Evolutionary conservation across 139 green algal genomes (phyloP).

Genomic region (Picochlorum sp.): DNA sequence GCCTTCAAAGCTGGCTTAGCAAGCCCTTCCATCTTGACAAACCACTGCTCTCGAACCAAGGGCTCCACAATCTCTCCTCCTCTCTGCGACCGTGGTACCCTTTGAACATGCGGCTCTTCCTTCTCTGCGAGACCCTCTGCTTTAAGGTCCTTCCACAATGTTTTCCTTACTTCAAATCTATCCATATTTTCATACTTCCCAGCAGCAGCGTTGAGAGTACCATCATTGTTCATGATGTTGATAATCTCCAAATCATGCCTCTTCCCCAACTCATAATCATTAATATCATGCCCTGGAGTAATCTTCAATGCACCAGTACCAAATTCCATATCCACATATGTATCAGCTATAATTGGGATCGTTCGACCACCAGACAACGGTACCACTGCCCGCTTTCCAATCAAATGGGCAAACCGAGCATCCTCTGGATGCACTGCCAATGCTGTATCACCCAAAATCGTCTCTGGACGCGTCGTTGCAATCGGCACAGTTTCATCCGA

Average conservation of each 20-base stretch:
- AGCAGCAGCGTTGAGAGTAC: slow-evolving; percentile 56
- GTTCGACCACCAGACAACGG: slow-evolving; percentile 47
- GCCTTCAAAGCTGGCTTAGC: slow-evolving; percentile 64
- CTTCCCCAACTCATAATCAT: slow-evolving; percentile 69
- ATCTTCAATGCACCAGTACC: slow-evolving; percentile 79
- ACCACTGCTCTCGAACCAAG: slow-evolving; percentile 78
- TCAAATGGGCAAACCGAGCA: slow-evolving; percentile 49
- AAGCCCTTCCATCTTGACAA: slow-evolving; percentile 69
- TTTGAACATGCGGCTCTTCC: slow-evolving; percentile 67
- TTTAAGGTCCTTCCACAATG: slow-evolving; percentile 85
- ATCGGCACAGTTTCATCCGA: slow-evolving; percentile 43
- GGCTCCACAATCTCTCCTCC: slow-evolving; percentile 88
- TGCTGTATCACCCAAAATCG: slow-evolving; percentile 76
- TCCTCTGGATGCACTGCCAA: slow-evolving; percentile 77
- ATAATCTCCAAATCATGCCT: slow-evolving; percentile 79
- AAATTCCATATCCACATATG: slow-evolving; percentile 76
- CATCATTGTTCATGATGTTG: slow-evolving; percentile 93
- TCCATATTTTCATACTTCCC: slow-evolving; percentile 68
- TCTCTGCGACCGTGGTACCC: slow-evolving; percentile 86
- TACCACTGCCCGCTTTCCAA: slow-evolving; percentile 56
- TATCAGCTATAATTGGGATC: slow-evolving; percentile 66
- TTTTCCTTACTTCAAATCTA: slow-evolving; percentile 64
- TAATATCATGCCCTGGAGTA: slow-evolving; percentile 71
- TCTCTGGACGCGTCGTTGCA: slow-evolving; percentile 78
- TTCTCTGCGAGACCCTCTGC: slow-evolving; percentile 67